Base-by-base conservation (phyloP, 2,329 filamentous ascomycete species). In the Hypoxylon sp. region DNA sequence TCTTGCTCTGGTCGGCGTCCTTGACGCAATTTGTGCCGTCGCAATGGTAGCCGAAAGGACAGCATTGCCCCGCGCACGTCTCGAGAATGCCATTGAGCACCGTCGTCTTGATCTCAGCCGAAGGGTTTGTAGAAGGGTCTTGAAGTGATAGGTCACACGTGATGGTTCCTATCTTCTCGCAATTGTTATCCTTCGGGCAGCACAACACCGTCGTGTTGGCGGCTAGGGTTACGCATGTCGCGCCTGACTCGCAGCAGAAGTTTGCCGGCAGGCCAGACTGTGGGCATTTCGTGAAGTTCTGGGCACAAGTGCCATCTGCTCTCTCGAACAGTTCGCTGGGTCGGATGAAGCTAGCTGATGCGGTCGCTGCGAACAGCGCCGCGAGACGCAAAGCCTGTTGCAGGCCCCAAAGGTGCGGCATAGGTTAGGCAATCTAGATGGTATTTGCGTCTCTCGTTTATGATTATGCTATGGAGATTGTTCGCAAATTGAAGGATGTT, bases 41-140 rank as follows among this genome's bases (percentile, higher is more conserved):
- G 78, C 91, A 94, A 1, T 80, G 79, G 78, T 90, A 93, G 2
- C 91, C 91, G 76, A 89, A 89, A 0, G 91, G 91, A 74, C 91
- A 94, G 78, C 91, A 94, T n/a, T 70, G 77, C 16, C 71, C 75
- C 12, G 85, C 89, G 71, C 91, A 93, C 18, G 78, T 82, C 1
- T 80, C 77, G 12, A 93, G 80, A 9, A 80, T 78, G 8, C 84
- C 81, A 16, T 82, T 81, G 28, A 91, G 85, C 7, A 87, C 83
- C 8, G 86, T 87, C 0, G 91, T 91, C 78, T 93, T 91, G 71
- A 93, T 80, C 26, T 85, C 81, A 30, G 87, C 87, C 24, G 81
- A 78, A 9, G 88, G 87, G 67, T 87, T 79, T 16, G 79, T 70
- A 7, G 78, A 82, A 2, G 87, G 82, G 71, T 93, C 85, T 73